Evolutionary conservation across 495 filamentous ascomycete species (phyloP).

Genomic region (Xylaria sp.): DNA sequence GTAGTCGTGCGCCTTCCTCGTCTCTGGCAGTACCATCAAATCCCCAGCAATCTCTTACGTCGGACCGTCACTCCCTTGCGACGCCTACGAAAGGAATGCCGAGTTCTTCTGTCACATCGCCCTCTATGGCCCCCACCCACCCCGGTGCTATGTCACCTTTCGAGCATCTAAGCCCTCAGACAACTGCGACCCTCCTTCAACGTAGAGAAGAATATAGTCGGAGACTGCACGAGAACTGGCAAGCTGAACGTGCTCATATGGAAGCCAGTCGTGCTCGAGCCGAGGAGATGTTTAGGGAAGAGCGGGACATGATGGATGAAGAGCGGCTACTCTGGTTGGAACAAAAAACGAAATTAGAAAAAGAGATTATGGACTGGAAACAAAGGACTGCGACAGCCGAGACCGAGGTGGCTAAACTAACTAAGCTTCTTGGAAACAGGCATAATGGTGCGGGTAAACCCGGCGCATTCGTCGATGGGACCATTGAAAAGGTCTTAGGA

Average conservation of each 20-base stretch:
- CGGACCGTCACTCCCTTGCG: conserved; percentile 31
- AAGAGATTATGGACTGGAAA: conserved; percentile 36
- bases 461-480: conserved; percentile 25
- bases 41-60: conserved; percentile 39
- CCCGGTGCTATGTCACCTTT: conserved; percentile 30
- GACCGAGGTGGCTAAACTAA: conserved; percentile 32
- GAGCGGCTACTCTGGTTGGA: conserved; percentile 50
- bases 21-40: conserved; percentile 25
- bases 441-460: conserved; percentile 8
- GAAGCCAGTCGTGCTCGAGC: conserved; percentile 53
- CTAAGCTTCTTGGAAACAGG: conserved; percentile 19
- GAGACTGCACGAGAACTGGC: conserved; percentile 51
- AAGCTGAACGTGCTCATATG: conserved; percentile 52
- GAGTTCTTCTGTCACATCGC: conserved; percentile 31
- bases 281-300: conserved; percentile 55
- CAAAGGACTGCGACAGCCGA: conserved; percentile 34
- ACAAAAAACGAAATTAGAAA: conserved; percentile 45
- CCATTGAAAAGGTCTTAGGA: conserved; percentile 21
- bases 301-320: conserved; percentile 53
- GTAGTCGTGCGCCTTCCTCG: conserved; percentile 39
- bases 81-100: conserved; percentile 29
- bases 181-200: conserved; percentile 42
- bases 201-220: conserved; percentile 51
- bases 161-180: conserved; percentile 33
- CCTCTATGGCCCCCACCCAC: conserved; percentile 34